A percentile compares a stretch with the other conserved stretches of the same genome.
Conservation (phyloP, 164 flowering plant species). For the Magnolia kwangsiensis region DNA sequence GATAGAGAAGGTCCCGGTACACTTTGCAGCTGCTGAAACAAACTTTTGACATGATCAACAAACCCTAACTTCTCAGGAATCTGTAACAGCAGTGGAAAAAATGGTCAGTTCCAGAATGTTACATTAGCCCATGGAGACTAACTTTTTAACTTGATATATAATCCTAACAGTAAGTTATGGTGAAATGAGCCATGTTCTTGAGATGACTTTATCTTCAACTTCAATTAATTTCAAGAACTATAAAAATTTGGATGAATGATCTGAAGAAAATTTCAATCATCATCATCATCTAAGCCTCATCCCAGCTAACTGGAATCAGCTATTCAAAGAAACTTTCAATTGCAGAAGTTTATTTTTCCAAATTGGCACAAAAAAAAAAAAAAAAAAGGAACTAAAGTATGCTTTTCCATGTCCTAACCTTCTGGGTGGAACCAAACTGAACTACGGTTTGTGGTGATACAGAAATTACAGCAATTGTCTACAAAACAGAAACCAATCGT, state of each 20-base stretch:
- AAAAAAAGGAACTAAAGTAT: too few relatives aligned
- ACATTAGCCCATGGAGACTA: too few relatives aligned
- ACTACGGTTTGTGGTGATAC: conserved; percentile 59
- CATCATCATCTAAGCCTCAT: too few relatives aligned
- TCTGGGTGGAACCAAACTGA: conserved; percentile 71
- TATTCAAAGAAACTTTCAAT: too few relatives aligned
- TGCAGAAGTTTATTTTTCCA: background rate
- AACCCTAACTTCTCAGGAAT: conserved; percentile 47
- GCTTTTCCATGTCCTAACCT: conserved; percentile 46
- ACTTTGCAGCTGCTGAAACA: conserved; percentile 31
- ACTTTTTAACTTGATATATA: too few relatives aligned
- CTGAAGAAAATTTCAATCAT: background rate
- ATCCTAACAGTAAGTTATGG: too few relatives aligned
- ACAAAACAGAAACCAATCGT: conserved; percentile 30
- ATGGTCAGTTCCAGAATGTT: background rate
- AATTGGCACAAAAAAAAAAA: background rate
- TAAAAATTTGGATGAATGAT: background rate
- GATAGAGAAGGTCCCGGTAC: conserved; percentile 16
- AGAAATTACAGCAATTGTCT: conserved; percentile 72
- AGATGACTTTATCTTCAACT: background rate
- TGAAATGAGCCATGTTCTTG: background rate
- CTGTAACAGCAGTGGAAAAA: conserved; percentile 30
- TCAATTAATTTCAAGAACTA: background rate
- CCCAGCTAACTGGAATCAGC: too few relatives aligned
- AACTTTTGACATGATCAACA: conserved; percentile 41